Evolutionary conservation across 164 flowering plant genomes (phyloP), one percentile per base, ranked within the genome.

Genomic region (Pachysandra terminalis): DNA sequence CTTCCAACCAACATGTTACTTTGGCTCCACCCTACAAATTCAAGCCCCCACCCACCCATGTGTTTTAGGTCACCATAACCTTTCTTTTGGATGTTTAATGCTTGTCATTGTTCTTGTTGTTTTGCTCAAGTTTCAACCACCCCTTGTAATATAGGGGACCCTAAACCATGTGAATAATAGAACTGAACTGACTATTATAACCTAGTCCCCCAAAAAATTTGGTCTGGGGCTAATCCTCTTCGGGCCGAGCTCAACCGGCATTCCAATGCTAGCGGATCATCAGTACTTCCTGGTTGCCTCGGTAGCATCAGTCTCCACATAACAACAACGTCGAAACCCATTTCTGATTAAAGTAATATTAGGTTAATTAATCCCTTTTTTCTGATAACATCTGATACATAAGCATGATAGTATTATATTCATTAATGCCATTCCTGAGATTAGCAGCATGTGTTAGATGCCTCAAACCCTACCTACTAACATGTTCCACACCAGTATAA

Each of bases 31-130:
- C 14, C 56, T 21, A 45, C 51, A 56, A 59, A 51, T 51, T 49
- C n/a, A 52, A 32, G 69, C 27, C 37, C n/a, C n/a, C 65, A n/a
- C 70, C 59, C 55, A 61, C 73, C 77, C 77, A 74, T 74, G 77
- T 74, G 77, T n/a, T 74, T 65, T 59, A 74, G 77, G 77, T 74
- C 77, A 73, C 77, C 73, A 65, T 68, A 41, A 23, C 73, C 59
- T 69, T 74, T 74, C 73, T 69, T 69, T 69, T n/a, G n/a, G 70
- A 69, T 74, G 58, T 60, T 45, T 5, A 68, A 41, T 64, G 28
- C 69, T 65, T 74, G 77, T 69, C 73, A 65, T 61, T 74, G 66
- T 60, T 69, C 57, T 64, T 74, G 70, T 65, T 65, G 28, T 22
- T 37, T 59, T 49, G 28, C 40, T 63, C 21, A 32, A n/a, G 15